phyloP scores from a whole-genome alignment of 2,329 filamentous ascomycete genomes.

The Colletotrichum abscissum region DNA sequence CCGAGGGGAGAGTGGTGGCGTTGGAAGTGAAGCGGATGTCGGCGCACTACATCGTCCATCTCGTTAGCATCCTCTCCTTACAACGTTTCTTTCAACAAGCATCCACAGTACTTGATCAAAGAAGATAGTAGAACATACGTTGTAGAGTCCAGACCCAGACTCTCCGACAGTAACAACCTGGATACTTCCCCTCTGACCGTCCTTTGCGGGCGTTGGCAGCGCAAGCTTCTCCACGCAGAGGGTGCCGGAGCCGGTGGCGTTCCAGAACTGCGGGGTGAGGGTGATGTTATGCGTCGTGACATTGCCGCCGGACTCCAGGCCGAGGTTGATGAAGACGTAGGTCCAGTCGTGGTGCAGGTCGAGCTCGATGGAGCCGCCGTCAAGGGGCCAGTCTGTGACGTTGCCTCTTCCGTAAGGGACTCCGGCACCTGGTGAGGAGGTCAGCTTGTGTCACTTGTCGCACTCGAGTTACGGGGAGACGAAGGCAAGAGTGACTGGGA shows the following conservation, averaged over 20 bases:
- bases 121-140: conserved; percentile 53
- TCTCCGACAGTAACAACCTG: conserved; percentile 76
- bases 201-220: conserved; percentile 63
- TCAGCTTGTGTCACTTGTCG: neutral
- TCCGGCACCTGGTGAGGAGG: conserved; percentile 54
- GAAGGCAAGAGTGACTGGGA: neutral
- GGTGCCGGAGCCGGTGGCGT: conserved; percentile 68
- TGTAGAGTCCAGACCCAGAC: conserved; percentile 72
- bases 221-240: conserved; percentile 73
- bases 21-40: conserved; percentile 75
- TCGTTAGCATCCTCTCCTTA: conserved; percentile 24
- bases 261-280: conserved; percentile 69
- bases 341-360: conserved; percentile 63
- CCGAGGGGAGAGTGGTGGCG: conserved; percentile 56
- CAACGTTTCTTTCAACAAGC: no score
- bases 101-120: neutral
- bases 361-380: conserved; percentile 59
- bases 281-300: conserved; percentile 76
- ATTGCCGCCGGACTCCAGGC: conserved; percentile 56
- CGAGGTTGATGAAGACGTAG: conserved; percentile 66
- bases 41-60: conserved; percentile 65
- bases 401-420: conserved; percentile 57
- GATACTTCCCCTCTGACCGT: conserved; percentile 73
- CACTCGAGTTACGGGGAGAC: neutral
- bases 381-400: conserved; percentile 65